Evolutionary conservation across 139 green algal species (phyloP).

Genomic region (Chlamydomonas incerta): DNA sequence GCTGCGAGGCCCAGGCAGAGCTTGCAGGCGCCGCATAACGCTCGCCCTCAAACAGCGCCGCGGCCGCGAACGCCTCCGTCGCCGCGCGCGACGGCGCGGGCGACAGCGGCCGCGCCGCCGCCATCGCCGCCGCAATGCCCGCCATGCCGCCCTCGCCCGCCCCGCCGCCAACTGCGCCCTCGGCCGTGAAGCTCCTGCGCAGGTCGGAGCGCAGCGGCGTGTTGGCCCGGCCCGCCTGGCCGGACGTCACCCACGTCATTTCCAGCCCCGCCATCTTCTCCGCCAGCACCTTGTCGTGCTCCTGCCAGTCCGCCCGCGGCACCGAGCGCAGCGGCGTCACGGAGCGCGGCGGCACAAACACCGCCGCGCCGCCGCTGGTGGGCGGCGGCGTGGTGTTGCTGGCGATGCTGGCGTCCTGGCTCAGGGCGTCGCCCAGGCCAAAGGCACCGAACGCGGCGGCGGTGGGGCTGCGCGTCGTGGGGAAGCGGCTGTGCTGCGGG

Average conservation of each 20-base stretch:
- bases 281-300: constrained; percentile 19
- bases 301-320: background rate
- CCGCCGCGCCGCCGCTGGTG: too few species aligned
- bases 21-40: too few species aligned
- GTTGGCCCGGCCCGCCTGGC: constrained; percentile 25
- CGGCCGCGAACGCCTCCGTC: background rate
- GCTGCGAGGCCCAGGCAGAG: background rate
- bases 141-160: background rate
- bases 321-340: constrained; percentile 3
- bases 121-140: background rate
- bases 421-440: too few species aligned
- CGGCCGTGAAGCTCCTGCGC: background rate
- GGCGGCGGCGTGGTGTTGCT: background rate
- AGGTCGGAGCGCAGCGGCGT: constrained; percentile 17
- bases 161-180: too few species aligned
- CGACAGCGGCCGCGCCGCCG: background rate
- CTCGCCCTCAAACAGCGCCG: background rate
- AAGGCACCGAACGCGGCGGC: too few species aligned
- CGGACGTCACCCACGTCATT: constrained; percentile 40
- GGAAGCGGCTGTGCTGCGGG: background rate
- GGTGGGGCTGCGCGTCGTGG: too few species aligned
- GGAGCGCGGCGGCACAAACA: background rate
- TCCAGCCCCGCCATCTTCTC: constrained; percentile 39
- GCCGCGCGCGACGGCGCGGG: background rate
- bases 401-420: too few species aligned